Evolutionary conservation across 768 basidiomycete species (phyloP).

Genomic region (Pleurotus giganteus): DNA sequence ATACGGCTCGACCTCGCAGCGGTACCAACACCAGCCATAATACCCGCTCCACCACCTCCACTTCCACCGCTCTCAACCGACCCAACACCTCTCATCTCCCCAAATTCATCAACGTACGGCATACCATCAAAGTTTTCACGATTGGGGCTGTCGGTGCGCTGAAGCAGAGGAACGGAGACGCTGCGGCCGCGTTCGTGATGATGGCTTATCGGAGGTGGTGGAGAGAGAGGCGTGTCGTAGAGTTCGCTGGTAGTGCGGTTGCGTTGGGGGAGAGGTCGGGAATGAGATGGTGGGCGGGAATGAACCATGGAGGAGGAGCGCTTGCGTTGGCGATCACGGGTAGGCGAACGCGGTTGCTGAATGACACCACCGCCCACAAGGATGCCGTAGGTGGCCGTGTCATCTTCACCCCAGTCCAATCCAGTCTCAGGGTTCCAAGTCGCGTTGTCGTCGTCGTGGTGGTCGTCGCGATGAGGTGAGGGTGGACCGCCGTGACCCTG

Average conservation of each 20-base stretch:
- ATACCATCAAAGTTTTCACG: neutral
- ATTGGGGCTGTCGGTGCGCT: slow-evolving; percentile 22
- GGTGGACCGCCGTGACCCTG: no score
- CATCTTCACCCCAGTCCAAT: slow-evolving; percentile 7
- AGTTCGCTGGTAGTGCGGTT: neutral
- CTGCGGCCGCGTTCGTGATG: slow-evolving; percentile 25
- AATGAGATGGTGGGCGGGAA: neutral
- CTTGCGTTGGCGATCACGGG: neutral
- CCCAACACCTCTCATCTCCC: slow-evolving; percentile 5
- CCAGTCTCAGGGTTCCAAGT: no score
- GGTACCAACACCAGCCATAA: slow-evolving; percentile 50
- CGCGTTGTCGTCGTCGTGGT: no score
- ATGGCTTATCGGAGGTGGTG: no score
- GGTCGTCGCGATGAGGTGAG: no score
- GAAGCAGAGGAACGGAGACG: slow-evolving; percentile 29
- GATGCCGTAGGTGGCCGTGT: slow-evolving; percentile 5
- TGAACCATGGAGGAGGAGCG: neutral
- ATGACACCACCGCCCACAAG: neutral
- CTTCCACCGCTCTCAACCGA: slow-evolving; percentile 20
- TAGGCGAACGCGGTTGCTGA: neutral
- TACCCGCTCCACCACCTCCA: slow-evolving; percentile 23
- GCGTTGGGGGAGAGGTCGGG: neutral
- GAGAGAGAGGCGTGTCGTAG: neutral
- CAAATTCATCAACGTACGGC: no score
- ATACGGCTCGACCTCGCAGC: slow-evolving; percentile 31